Evolutionary conservation across 208 protist species (phyloP).

Genomic region (Acanthamoeba triangularis): DNA sequence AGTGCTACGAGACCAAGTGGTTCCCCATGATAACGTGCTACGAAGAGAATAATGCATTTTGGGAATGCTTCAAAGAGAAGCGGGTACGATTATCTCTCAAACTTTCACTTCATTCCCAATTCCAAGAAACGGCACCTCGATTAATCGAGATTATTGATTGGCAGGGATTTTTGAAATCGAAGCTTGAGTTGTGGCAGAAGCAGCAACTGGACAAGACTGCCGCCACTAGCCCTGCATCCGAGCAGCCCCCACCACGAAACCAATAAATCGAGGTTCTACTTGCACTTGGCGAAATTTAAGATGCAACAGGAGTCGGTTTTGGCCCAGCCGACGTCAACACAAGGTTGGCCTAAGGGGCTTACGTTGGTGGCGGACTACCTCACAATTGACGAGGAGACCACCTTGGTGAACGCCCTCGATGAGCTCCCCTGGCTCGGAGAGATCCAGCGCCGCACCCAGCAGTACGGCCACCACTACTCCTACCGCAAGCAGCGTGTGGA

Average conservation of each 20-base stretch:
- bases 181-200: not conserved
- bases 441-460: slow-evolving; percentile 27
- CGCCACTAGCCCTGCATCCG: not conserved
- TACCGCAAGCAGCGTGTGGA: slow-evolving; percentile 29
- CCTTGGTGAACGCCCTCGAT: not conserved
- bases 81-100: not conserved
- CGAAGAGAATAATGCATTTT: slow-evolving; percentile 26
- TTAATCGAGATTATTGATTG: not conserved
- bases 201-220: not conserved
- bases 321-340: not conserved
- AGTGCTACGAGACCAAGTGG: slow-evolving; percentile 41
- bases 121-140: too few species aligned
- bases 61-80: slow-evolving; percentile 23
- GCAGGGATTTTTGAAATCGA: slow-evolving; percentile 2
- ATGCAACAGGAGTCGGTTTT: not conserved
- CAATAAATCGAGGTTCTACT: not conserved
- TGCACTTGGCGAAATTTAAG: not conserved
- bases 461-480: slow-evolving; percentile 32
- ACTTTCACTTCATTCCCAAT: not conserved
- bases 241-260: not conserved
- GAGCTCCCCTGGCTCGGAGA: not conserved
- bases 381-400: not conserved
- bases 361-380: not conserved
- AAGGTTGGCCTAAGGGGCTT: not conserved
- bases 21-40: not conserved